Evolutionary conservation across 306 rosid genomes (phyloP), one percentile per base, ranked within the genome.

Genomic region (Begonia fuchsioides): DNA sequence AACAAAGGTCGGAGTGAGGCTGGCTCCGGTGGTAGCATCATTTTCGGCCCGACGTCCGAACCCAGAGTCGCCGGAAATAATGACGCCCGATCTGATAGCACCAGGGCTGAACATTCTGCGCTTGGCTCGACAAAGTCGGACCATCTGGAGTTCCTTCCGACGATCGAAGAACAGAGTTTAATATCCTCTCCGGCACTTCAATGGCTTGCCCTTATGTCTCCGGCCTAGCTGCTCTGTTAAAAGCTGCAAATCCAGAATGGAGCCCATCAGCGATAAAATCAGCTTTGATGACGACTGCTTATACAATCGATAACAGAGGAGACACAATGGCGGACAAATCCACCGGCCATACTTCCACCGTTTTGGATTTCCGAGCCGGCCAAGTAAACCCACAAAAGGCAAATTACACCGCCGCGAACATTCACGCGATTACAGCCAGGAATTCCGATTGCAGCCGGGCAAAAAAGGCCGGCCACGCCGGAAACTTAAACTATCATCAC

Each of bases 171-270:
- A 83, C 94, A 0, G 83, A 80, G 60, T 83, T 83, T 11, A 83
- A 83, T 46, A 83, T 83, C 9, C 77, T 83, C 5, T 79, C 90
- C 0, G 94, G 94, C 3, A 83, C 94, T 10, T 83, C 94, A 35
- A 84, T 84, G 94, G 94, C 94, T 43, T 84, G 94, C 13, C 94
- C 94, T 32, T 92, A 84, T 17, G 86, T 84, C 18, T 76, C 83
- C 0, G 94, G 94, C 7, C 58, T 77, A 52, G 94, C 79, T 2
- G 94, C 94, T 3, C 55, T 84, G 79, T 51, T 84, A 35, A 84
- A 84, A 65, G 86, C 90, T 0, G 83, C 86, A 1, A 92, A 84
- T 44, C 92, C 94, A 0, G 81, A 72, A 16, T 84, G 94, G 94
- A 74, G 83, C 55, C 83, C 92, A 0, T 80, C 94, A 2, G 81